Evolutionary conservation across 108 stramenopile species (phyloP).

Genomic region (Cyclostephanos tholiformis): DNA sequence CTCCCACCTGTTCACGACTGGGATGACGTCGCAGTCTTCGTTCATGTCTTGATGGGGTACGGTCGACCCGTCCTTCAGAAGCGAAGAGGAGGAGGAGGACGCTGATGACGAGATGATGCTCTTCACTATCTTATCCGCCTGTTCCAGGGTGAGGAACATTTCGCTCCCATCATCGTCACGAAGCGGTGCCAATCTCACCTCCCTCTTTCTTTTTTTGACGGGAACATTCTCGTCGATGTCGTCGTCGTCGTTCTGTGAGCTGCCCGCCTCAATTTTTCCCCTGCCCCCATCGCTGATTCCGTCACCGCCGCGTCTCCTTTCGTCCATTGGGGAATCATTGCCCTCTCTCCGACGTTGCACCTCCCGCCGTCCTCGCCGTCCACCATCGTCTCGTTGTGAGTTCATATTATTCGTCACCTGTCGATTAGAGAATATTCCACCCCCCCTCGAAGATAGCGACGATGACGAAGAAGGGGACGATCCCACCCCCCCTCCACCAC

Average conservation of each 20-base stretch:
- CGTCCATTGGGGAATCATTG: too few relatives aligned
- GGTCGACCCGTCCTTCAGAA: neutral
- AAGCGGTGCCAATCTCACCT: constrained; percentile 28
- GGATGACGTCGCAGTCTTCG: constrained; percentile 15
- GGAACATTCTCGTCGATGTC: neutral
- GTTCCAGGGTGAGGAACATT: constrained; percentile 63
- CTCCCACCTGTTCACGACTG: constrained; percentile 53
- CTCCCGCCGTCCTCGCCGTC: neutral
- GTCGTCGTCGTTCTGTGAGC: neutral
- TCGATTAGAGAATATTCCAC: constrained; percentile 57
- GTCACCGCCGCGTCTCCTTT: too few relatives aligned
- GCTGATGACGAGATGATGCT: constrained; percentile 29
- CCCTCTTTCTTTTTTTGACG: constrained; percentile 35
- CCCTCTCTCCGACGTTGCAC: constrained; percentile 3
- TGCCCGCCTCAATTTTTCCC: neutral
- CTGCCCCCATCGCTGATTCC: neutral
- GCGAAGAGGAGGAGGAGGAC: neutral
- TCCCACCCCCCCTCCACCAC: constrained; percentile 1
- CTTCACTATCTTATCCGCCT: constrained; percentile 59
- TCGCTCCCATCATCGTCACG: constrained; percentile 69
- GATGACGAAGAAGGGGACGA: constrained; percentile 6
- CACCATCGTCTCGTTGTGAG: constrained; percentile 1
- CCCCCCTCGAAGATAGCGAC: neutral
- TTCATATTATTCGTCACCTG: constrained; percentile 3
- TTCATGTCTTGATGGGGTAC: constrained; percentile 21